Percentiles rank a stretch among this genome's conserved stretches.
These are phyloP conservation scores for Aquanectria penicillioides DNA, from an alignment of 2,329 filamentous ascomycete species.

Conservation along the genomic window DNA sequence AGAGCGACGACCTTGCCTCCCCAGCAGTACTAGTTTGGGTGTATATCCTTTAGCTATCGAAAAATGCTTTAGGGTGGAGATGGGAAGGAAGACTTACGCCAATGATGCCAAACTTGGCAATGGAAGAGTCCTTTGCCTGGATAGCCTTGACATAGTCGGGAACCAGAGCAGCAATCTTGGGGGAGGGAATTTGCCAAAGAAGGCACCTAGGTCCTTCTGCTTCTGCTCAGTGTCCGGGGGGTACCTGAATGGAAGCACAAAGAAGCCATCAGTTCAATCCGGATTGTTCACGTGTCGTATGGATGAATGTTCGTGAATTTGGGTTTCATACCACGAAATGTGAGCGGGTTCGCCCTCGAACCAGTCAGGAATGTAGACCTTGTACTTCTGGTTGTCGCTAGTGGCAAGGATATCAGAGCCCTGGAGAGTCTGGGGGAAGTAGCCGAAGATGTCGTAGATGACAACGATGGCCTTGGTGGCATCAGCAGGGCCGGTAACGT, in stretches of 20 bases:
- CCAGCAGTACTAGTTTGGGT: conserved; percentile 70
- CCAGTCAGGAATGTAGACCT: conserved; percentile 92
- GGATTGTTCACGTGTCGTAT: no score
- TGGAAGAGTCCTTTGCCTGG: conserved; percentile 60
- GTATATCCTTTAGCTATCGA: no score
- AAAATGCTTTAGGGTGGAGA: not conserved
- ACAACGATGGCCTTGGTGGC: conserved; percentile 68
- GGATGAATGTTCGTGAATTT: no score
- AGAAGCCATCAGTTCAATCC: not conserved
- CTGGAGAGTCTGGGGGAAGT: conserved; percentile 76
- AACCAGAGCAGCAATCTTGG: conserved; percentile 58
- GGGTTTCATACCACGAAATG: conserved; percentile 61
- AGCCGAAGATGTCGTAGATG: conserved; percentile 76
- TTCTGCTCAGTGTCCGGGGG: conserved; percentile 74
- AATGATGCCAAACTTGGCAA: conserved; percentile 69
- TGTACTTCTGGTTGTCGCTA: conserved; percentile 72
- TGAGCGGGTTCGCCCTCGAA: conserved; percentile 78
- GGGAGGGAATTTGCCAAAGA: conserved; percentile 65
- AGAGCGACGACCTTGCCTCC: conserved; percentile 73
- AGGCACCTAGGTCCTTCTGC: conserved; percentile 64
- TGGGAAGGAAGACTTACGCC: conserved; percentile 57
- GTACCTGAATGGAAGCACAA: conserved; percentile 53
- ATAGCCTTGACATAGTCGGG: conserved; percentile 66
- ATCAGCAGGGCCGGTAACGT: conserved; percentile 58
- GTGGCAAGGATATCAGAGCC: conserved; percentile 73